These are phyloP conservation scores for Diplodia mutila DNA, from an alignment of 2,329 filamentous ascomycete genomes.

Conservation along the genomic window DNA sequence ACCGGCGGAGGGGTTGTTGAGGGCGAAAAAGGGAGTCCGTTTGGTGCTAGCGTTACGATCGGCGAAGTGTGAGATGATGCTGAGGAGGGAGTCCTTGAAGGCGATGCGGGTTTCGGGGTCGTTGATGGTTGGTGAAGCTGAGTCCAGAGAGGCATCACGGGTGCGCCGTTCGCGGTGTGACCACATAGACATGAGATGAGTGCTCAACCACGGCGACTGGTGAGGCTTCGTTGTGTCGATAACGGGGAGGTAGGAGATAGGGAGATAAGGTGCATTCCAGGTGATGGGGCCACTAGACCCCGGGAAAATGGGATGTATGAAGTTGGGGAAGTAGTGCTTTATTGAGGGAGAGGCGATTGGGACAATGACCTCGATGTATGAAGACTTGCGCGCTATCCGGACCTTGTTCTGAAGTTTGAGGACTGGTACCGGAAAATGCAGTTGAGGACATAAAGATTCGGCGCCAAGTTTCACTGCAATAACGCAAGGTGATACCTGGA, in stretches of 20 bases:
- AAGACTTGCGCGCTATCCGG: slow-evolving; percentile 38
- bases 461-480: neutral
- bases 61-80: slow-evolving; percentile 32
- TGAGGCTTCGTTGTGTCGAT: slow-evolving; percentile 26
- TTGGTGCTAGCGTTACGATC: no score
- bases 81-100: slow-evolving; percentile 37
- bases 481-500: neutral
- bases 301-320: slow-evolving; percentile 26
- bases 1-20: slow-evolving; percentile 27
- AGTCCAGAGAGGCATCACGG: slow-evolving; percentile 22
- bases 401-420: slow-evolving; percentile 29
- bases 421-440: slow-evolving; percentile 35
- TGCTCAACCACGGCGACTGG: slow-evolving; percentile 30
- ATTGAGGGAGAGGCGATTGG: slow-evolving; percentile 27
- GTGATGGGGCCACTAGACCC: slow-evolving; percentile 25
- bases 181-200: slow-evolving; percentile 30
- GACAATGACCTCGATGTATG: slow-evolving; percentile 38
- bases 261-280: slow-evolving; percentile 33
- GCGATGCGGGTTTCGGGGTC: slow-evolving; percentile 27
- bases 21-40: slow-evolving; percentile 27
- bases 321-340: slow-evolving; percentile 27
- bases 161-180: slow-evolving; percentile 30
- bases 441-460: neutral
- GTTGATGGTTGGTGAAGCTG: neutral
- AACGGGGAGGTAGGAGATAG: slow-evolving; percentile 32